Evolutionary conservation across 2,329 filamentous ascomycete genomes (phyloP), one percentile per base, ranked within the genome.

Genomic region (Diaporthe capsici): DNA sequence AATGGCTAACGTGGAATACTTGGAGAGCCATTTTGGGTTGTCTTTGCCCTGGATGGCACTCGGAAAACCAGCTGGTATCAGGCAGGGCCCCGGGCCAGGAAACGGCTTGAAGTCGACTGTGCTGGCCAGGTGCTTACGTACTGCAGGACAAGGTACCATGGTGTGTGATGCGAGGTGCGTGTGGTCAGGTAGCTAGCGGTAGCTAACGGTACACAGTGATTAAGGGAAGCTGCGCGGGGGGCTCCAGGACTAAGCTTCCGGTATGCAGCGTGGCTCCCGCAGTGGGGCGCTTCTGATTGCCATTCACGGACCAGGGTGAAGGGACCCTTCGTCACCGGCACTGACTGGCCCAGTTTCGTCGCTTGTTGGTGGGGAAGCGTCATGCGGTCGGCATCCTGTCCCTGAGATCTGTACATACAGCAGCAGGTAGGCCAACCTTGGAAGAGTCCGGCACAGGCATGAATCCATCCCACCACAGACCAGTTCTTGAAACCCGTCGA

Each of bases 381-480:
- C 49, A 70, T 70, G 49, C 49, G 65, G 65, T 68, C 34, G 47
- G 31, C 31, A 53, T 68, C 49, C 49, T 42, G 65, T 70, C 65
- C 65, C 65, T 70, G 65, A 55, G 65, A 70, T 70, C 34, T 55
- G 49, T 70, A 70, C 31, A 39, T 61, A 17, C 34, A 25, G 37
- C 10, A 39, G 37, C 12, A 39, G 37, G 37, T 47, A 31, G 15
- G 3, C 28, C 28, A 17, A 28, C 34, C 34, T 34, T 7, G 34
- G 34, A 34, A 34, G 34, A 44, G 42, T 44, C 42, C 7, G 42
- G 42, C 42, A 53, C 28, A 51, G 49, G 65, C 65, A 70, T 70
- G 65, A 70, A 70, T 70, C 65, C 65, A 70, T 70, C 65, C 65
- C 65, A 70, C 65, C 65, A 55, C 65, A 42, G 65, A 70, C 65